These are phyloP conservation scores for Torulaspora franciscae DNA, from an alignment of 805 yeast genomes.

Conservation along the genomic window DNA sequence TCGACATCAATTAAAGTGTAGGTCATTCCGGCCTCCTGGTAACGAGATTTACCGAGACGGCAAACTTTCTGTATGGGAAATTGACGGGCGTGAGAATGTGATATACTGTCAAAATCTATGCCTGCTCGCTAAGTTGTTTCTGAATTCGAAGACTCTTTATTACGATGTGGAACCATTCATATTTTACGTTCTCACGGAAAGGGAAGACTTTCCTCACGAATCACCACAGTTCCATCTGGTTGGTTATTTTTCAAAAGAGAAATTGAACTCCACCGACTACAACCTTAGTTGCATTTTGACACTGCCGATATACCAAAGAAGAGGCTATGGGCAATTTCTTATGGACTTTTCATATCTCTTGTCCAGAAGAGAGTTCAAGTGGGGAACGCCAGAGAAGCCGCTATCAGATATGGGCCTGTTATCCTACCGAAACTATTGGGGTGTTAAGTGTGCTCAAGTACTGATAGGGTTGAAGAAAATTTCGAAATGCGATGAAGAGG, in stretches of 20 bases:
- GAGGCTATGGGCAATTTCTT: slow-evolving; percentile 83
- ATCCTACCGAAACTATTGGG: slow-evolving; percentile 88
- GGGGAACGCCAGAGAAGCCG: slow-evolving; percentile 96
- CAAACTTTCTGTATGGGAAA: slow-evolving; percentile 73
- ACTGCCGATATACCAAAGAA: slow-evolving; percentile 78
- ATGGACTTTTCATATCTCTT: slow-evolving; percentile 86
- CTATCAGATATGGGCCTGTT: slow-evolving; percentile 78
- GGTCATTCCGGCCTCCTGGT: slow-evolving; percentile 71
- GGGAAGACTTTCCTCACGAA: slow-evolving; percentile 38
- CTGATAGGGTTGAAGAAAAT: slow-evolving; percentile 20
- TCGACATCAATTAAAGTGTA: slow-evolving; percentile 76
- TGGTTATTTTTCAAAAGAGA: slow-evolving; percentile 91
- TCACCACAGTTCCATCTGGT: slow-evolving; percentile 63
- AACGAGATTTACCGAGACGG: slow-evolving; percentile 77
- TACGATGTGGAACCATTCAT: slow-evolving; percentile 94
- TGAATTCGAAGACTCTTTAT: slow-evolving; percentile 86
- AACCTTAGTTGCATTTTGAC: slow-evolving; percentile 90
- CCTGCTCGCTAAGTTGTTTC: slow-evolving; percentile 78
- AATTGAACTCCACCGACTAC: slow-evolving; percentile 64
- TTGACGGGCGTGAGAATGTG: slow-evolving; percentile 82
- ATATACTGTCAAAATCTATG: slow-evolving; percentile 87
- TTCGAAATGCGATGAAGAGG: slow-evolving; percentile 1
- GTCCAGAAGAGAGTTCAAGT: slow-evolving; percentile 63
- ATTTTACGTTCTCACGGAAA: slow-evolving; percentile 78
- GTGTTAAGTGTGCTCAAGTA: slow-evolving; percentile 50